A percentile compares a stretch with the other conserved stretches of the same genome.
phyloP scores from a whole-genome alignment of 345 rosid species.

The Syzygium grande region DNA sequence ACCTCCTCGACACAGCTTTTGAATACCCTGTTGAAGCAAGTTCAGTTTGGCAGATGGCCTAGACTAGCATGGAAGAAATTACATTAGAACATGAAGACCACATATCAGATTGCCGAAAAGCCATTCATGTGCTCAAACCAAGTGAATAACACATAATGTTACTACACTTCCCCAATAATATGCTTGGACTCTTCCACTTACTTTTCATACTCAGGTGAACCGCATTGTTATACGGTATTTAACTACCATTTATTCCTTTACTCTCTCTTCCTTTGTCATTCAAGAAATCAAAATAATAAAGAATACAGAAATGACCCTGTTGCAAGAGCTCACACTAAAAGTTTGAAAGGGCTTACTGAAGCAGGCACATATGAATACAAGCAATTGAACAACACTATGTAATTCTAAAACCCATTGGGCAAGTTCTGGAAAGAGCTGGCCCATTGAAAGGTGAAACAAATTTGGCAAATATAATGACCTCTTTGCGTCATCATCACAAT shows the following conservation, averaged over 20 bases:
- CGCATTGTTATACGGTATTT: background rate
- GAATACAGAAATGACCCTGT: background rate
- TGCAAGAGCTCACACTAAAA: background rate
- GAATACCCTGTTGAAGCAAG: conserved; percentile 46
- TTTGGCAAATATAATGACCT: background rate
- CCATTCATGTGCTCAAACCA: background rate
- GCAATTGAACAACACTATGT: background rate
- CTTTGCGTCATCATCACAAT: background rate
- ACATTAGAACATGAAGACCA: background rate
- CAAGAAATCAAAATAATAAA: background rate
- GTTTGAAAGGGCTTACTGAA: background rate
- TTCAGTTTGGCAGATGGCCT: background rate
- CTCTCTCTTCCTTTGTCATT: background rate
- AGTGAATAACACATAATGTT: background rate
- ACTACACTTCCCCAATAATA: background rate
- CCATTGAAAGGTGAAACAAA: background rate
- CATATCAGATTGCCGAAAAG: background rate
- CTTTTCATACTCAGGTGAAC: background rate
- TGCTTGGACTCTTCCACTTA: background rate
- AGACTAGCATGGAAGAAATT: background rate
- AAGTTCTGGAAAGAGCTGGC: background rate
- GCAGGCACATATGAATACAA: background rate
- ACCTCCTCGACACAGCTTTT: conserved; percentile 59
- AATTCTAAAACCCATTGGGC: background rate
- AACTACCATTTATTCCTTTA: background rate